phyloP scores from a whole-genome alignment of 441 rosid species.

The Populus hybrid region DNA sequence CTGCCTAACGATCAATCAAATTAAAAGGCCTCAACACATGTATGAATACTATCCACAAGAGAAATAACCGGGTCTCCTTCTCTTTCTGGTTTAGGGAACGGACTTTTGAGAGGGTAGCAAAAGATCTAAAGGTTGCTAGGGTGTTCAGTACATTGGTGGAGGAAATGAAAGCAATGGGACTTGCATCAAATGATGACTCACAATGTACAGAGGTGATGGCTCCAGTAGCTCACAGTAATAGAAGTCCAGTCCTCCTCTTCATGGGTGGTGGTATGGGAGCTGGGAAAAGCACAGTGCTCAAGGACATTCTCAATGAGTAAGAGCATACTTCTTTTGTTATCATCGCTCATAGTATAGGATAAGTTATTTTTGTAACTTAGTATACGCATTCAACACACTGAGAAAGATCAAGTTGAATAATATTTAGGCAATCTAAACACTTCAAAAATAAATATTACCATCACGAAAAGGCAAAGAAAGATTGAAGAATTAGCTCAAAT shows the following conservation, averaged over 20 bases:
- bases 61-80: neutral
- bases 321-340: neutral
- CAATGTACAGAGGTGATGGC: slow-evolving; percentile 95
- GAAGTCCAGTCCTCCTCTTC: slow-evolving; percentile 89
- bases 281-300: slow-evolving; percentile 94
- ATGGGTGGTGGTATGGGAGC: slow-evolving; percentile 99
- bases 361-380: too few relatives aligned
- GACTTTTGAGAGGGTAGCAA: slow-evolving; percentile 80
- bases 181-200: slow-evolving; percentile 67
- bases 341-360: neutral
- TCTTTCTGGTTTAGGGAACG: slow-evolving; percentile 56
- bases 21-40: neutral
- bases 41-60: neutral
- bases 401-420: neutral
- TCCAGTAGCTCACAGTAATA: slow-evolving; percentile 81
- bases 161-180: slow-evolving; percentile 95
- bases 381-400: neutral
- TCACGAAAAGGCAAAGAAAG: too few relatives aligned
- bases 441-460: too few relatives aligned
- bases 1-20: neutral
- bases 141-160: slow-evolving; percentile 85
- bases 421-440: too few relatives aligned
- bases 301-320: slow-evolving; percentile 94
- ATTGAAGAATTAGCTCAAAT: too few relatives aligned
- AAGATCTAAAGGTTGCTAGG: slow-evolving; percentile 84